Evolutionary conservation across 495 filamentous ascomycete genomes (phyloP), one percentile per base, ranked within the genome.

Genomic region (Glutinoglossum americanum): DNA sequence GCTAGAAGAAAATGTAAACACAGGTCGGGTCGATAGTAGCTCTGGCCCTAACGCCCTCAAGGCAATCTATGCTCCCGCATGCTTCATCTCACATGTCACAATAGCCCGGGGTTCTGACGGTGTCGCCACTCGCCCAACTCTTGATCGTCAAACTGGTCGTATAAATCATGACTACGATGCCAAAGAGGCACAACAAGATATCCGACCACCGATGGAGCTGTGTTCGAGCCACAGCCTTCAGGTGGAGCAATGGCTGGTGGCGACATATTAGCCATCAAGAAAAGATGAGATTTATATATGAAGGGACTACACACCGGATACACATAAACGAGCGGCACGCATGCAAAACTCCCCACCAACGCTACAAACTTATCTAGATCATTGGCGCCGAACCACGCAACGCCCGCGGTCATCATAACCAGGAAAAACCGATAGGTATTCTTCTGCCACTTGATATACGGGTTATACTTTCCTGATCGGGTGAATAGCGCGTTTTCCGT

Each of bases 361-460:
- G 87, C 83, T 21, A 98, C 92, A 66, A 98, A 97, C 68, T 96
- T 96, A 71, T 98, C 92, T 57, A 98, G 73, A 71, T 96, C 83
- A 61, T 86, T 84, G 3, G 92, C 89, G 56, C 92, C 92, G 59
- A 80, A 79, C 89, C 89, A 97, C 0, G 89, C 89, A 60, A 96
- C 81, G 44, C 84, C 63, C 2, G 89, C 85, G 64, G 89, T 96
- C 33, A 89, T 64, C 61, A 84, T 76, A 56, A 97, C 92, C 44
- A 95, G 77, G 63, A 89, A 80, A 71, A 96, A 97, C 35, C 92
- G 83, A 73, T 92, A 97, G 56, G 81, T 72, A 62, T 98, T 98
- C 80, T 98, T 98, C 75, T 93, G 82, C 90, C 90, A 96, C 71
- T 98, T 98, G 73, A 97, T 94, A 56, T 80, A 83, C 0, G 84